Base-by-base conservation (phyloP, 805 yeast genomes). In the Schwanniomyces occidentalis region DNA sequence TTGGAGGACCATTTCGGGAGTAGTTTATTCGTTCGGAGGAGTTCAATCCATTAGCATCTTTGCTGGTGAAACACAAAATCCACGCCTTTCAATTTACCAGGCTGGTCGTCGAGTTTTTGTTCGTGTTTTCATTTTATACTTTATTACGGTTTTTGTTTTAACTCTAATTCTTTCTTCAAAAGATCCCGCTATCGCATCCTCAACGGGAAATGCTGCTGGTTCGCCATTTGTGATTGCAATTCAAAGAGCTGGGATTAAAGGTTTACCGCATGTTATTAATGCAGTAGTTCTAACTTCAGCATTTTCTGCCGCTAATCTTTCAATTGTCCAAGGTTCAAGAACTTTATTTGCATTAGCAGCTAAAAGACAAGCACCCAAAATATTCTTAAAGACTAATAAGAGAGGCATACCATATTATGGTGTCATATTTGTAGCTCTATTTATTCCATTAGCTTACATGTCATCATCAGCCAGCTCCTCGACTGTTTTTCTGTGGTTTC, bases 191-290 rank as follows among this genome's bases (percentile, higher is more conserved):
- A 40, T 61, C 41, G 47, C 60, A 34, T 34, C 58, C 37, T 52
- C 53, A 32, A 44, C 52, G 36, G 52, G 67, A 6, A 48, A 41
- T 46, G 59, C 64, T 16, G 25, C 48, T 21, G 59, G 66, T 8
- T 65, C 71, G 8, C 71, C 71, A 9, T 67, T 64, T 36, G 71
- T 67, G 10, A 51, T 67, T 40, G 70, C 68, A 7, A 60, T 65
- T 42, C 44, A 51, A 31, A 42, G 52, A 25, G 61, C 60, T 8
- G 57, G 57, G 5, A 63, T 66, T 21, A 48, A 44, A 22, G 70
- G 52, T 0, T 48, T 67, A 16, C 68, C 66, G 8, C 56, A 54
- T 40, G 50, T 63, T 18, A 55, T 67, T 34, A 67, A 67, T 44
- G 71, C 62, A 8, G 59, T 60, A 23, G 65, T 65, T 22, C 45